Evolutionary conservation across 495 filamentous ascomycete genomes (phyloP).

Genomic region (Podospora sp.): DNA sequence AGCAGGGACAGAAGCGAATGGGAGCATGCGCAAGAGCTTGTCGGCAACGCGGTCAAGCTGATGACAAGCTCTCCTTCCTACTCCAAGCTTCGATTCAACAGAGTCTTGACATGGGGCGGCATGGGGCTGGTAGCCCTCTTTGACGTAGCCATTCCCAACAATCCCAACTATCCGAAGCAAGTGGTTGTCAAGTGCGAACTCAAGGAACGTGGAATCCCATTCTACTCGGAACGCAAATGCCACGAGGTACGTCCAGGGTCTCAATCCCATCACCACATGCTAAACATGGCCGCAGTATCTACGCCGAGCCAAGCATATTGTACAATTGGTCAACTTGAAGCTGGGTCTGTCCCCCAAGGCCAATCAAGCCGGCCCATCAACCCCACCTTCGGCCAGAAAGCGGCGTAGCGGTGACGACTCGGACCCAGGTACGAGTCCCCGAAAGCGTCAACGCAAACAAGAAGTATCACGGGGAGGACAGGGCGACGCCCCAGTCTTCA

Average conservation of each 20-base stretch:
- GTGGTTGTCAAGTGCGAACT: neutral
- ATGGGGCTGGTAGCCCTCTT: neutral
- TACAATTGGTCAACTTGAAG: neutral
- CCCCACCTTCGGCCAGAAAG: neutral
- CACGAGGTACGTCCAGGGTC: neutral
- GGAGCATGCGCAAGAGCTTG: neutral
- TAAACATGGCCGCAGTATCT: neutral
- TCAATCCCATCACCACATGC: no score
- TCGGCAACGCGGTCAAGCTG: no score
- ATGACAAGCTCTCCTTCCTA: no score
- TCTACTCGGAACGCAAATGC: neutral
- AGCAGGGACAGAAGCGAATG: neutral
- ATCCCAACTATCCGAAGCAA: neutral
- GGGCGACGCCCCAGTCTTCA: no score
- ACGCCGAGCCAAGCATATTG: neutral
- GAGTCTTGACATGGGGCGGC: neutral
- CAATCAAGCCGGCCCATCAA: neutral
- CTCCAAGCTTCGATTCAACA: neutral
- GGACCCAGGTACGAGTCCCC: no score
- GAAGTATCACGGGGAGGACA: no score
- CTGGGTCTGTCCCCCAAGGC: neutral
- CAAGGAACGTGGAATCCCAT: neutral
- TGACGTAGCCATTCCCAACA: neutral
- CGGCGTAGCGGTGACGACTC: no score
- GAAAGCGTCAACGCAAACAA: no score